These are phyloP conservation scores for Chaetomiaceae sp. DNA, from an alignment of 2,329 filamentous ascomycete genomes.

Conservation along the genomic window DNA sequence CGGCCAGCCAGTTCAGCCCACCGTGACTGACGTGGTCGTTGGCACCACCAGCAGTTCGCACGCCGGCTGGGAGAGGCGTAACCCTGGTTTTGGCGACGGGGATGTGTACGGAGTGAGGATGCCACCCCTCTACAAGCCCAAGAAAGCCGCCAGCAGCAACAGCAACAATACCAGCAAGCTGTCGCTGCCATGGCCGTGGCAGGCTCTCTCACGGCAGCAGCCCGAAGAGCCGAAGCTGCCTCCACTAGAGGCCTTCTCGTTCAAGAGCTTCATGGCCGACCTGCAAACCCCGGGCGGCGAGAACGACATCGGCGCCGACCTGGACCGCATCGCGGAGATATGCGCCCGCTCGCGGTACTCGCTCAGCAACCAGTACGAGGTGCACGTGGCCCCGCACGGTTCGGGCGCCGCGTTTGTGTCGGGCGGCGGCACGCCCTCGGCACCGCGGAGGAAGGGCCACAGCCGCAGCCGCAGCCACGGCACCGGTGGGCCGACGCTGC, in stretches of 20 bases:
- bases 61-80: neutral
- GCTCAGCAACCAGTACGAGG: constrained; percentile 60
- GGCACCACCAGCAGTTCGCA: constrained; percentile 6
- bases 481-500: constrained; percentile 45
- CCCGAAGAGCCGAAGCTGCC: constrained; percentile 43
- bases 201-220: constrained; percentile 14
- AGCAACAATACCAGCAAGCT: constrained; percentile 24
- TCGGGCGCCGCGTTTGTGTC: constrained; percentile 45
- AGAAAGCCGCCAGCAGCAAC: constrained; percentile 25
- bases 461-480: constrained; percentile 15
- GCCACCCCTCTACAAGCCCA: constrained; percentile 36
- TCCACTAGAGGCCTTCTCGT: constrained; percentile 57
- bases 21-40: constrained; percentile 19
- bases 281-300: constrained; percentile 39
- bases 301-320: constrained; percentile 48
- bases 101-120: constrained; percentile 32
- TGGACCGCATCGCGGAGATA: constrained; percentile 61
- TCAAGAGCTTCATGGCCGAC: constrained; percentile 57
- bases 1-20: constrained; percentile 22
- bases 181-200: constrained; percentile 27
- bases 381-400: constrained; percentile 57
- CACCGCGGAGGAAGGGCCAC: constrained; percentile 17
- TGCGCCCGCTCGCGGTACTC: constrained; percentile 60
- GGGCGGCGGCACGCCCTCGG: constrained; percentile 16
- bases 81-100: constrained; percentile 2